Base-by-base conservation (phyloP, 805 yeast genomes). In the Cyberlindnera xylosilytica region DNA sequence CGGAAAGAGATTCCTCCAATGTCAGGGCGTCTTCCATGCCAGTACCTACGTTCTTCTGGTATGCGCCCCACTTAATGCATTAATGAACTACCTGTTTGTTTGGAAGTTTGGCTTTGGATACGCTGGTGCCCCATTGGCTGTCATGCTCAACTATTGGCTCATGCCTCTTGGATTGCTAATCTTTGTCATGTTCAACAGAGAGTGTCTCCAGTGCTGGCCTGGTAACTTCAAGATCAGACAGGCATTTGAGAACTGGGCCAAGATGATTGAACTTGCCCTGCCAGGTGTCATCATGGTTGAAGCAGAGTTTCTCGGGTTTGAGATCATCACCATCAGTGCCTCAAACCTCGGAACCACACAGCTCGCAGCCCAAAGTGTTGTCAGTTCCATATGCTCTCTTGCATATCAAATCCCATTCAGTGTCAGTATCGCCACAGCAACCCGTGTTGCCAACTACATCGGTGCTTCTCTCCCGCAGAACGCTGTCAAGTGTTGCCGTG, bases 21-120 rank as follows among this genome's bases (percentile, higher is more conserved):
- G 95, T 0, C 96, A 88, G 62, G 88, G 88, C 26, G 79, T 87
- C 6, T 89, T 84, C 69, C 83, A 85, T 55, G 95, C 96, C 9
- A 81, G 89, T 6, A 83, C 95, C 3, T 77, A 79, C 50, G 83
- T 79, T 4, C 63, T 85, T 17, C 52, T 76, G 17, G 54, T 86
- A 4, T 78, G 86, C 44, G 82, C 89, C 0, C 97, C 97, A 2
- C 47, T 83, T 24, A 86, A 84, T 57, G 70, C 79, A 12, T 29
- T 83, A 4, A 58, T 83, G 49, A 85, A 86, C 55, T 88, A 85
- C 66, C 52, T 77, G 4, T 65, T 88, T 34, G 95, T 88, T 6
- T 87, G 93, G 87, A 74, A 80, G 6, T 68, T 77, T 39, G 95
- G 95, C 1, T 51, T 88, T 13, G 96, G 96, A 0, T 87, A 69